Base-by-base conservation (phyloP, 2,329 filamentous ascomycete genomes). In the Xylaria sp. region DNA sequence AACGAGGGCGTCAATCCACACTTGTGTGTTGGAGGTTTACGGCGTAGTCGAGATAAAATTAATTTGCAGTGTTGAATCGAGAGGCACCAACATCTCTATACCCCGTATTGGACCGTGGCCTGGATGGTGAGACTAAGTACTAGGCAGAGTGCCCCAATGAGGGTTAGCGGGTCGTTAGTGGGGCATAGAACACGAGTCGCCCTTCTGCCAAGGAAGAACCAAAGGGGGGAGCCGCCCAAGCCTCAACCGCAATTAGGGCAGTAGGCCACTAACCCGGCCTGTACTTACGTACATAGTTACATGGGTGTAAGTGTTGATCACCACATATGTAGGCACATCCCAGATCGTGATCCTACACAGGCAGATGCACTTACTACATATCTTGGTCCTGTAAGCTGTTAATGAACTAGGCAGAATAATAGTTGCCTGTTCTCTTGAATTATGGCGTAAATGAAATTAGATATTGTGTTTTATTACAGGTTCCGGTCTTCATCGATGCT, bases 1-100 rank as follows among this genome's bases (percentile, higher is more conserved):
- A 51, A 40, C 57, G 28, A 47, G 23, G 46, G 47, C 19, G 53
- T 28, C 12, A 46, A 35, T n/a, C n/a, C 56, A 66, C 53, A 61
- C 64, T 61, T 64, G 58, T 58, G 64, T 66, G 58, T 64, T 42
- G n/a, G 45, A 61, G 58, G 60, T 64, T 64, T 61, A n/a, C n/a
- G n/a, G n/a, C n/a, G n/a, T n/a, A 52, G 56, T 66, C 40, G 35
- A 65, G 63, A 63, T 64, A 61, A 40, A 65, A 57, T 52, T 63
- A 59, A 61, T 59, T 58, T 64, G 58, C 61, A 61, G 31, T 49
- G n/a, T 61, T 42, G 35, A 37, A 51, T 52, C 19, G 40, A 37
- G 49, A 62, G 45, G 54, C 58, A 57, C 45, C 55, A 50, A 42
- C 55, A 50, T 45, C 46, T 28, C 25, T 46, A 25, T 37, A n/a